Base-by-base conservation (phyloP, 257 asterid species). In the Salvia hispanica region DNA sequence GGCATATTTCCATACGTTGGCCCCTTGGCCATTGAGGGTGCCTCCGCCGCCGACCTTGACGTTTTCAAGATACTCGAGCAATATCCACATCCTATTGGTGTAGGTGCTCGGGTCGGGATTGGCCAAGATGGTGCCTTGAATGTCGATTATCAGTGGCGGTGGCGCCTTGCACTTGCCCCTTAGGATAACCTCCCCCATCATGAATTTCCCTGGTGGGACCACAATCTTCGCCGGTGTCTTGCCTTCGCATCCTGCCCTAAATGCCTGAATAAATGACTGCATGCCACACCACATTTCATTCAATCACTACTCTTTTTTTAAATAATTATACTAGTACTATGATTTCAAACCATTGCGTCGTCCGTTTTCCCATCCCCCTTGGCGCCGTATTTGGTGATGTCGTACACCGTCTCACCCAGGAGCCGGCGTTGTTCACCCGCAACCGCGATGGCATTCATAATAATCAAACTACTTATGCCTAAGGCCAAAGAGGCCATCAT, bases 1-100 rank as follows among this genome's bases (percentile, higher is more conserved):
- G 7, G 76, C 85, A 3, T 6, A 82, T 25, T 72, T 16, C 94
- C 88, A 89, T 0, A 40, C 37, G 0, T 44, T 6, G 0, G 31
- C 2, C 2, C 97, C 97, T n/a, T 73, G 80, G 42, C 82, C 97
- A 14, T 91, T 74, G 39, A 91, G 69, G 47, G 87, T 79, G 31
- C 96, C 97, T 13, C 80, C 77, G 6, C 97, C 97, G 1, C 79
- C 63, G 47, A 91, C 15, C 13, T 73, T 70, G 0, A 91, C 15
- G 6, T 84, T 83, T 0, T 66, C 59, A 7, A 81, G 82, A 4
- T 44, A 36, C 10, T 81, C 77, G 2, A 91, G 4, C 25, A 64
- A 34, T 52, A 89, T 71, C 96, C 97, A 91, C 0, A 64, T 63
- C 8, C 61, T 2, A 10, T 45, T 28, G 1, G 85, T 5, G 62